Conservation (phyloP, 176 grass and related monocot genomes). For the Olyra latifolia region DNA sequence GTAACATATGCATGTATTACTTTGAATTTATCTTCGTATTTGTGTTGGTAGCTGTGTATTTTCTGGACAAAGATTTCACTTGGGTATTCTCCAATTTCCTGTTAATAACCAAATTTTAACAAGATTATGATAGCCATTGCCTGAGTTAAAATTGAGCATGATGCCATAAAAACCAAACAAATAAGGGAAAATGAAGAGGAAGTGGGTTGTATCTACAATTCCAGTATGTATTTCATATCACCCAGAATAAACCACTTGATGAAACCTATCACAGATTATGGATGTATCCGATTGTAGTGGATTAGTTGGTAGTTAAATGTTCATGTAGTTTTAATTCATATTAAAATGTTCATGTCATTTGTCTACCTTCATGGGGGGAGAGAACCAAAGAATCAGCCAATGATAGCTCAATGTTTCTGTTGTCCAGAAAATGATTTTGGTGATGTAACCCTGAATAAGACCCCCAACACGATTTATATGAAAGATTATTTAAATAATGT, state of each 20-base stretch:
- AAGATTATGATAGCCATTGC: not conserved
- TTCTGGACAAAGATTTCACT: not conserved
- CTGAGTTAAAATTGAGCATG: not conserved
- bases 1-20: not conserved
- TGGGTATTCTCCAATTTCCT: not conserved
- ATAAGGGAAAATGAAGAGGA: not conserved
- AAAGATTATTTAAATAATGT: not conserved
- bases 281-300: not conserved
- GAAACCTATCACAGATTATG: not conserved
- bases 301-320: not conserved
- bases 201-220: not conserved
- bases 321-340: not conserved
- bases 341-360: not conserved
- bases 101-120: not conserved
- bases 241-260: not conserved
- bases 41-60: not conserved
- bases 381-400: not conserved
- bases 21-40: not conserved
- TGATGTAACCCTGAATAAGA: not conserved
- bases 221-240: not conserved
- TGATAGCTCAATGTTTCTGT: not conserved
- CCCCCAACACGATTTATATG: not conserved
- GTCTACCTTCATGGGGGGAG: not conserved
- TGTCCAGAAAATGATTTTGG: not conserved
- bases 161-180: not conserved